Base-by-base conservation (phyloP, 2,329 filamentous ascomycete genomes). In the Cordyceps fumosorosea region DNA sequence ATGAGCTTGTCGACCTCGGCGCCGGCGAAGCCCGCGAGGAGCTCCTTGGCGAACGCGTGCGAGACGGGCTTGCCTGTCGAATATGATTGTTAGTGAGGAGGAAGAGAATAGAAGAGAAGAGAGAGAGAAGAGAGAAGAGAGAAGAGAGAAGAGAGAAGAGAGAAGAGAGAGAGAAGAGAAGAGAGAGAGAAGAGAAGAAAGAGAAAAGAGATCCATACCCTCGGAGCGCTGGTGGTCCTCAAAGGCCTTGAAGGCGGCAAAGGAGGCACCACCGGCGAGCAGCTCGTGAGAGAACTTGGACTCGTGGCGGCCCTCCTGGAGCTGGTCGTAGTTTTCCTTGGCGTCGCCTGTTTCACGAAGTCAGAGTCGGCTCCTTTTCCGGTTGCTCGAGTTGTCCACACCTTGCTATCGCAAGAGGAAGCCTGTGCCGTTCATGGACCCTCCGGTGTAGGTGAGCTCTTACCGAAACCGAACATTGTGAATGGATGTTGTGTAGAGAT, bases 241-340 rank as follows among this genome's bases (percentile, higher is more conserved):
- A 69, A 87, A 93, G 24, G 87, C 79, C 81, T 91, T 91, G 83
- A 93, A 89, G 69, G 86, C 90, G 66, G 85, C 87, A 72, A 93
- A 93, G 65, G 88, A 85, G 63, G 89, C 90, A 63, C 86, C 90
- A 65, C 89, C 89, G 66, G 87, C 89, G 62, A 93, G 73, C 54
- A 90, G 71, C 78, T 95, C 89, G 76, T 93, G 90, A 67, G 83
- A 83, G 70, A 90, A 77, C 71, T 83, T 83, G 68, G 82, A 79
- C 76, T 90, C 77, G 77, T 90, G 80, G 57, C 74, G 64, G 58
- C 71, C 71, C 47, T 74, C 68, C 69, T 81, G 77, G 64, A 78
- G 69, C 66, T 79, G 67, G 64, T 81, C 58, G 56, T 63, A 63
- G 50, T 56, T 60, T 48, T 63, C 56, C 51, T 63, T 58, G 45